phyloP scores from a whole-genome alignment of 805 yeast genomes.

The Cyberlindnera petersonii region DNA sequence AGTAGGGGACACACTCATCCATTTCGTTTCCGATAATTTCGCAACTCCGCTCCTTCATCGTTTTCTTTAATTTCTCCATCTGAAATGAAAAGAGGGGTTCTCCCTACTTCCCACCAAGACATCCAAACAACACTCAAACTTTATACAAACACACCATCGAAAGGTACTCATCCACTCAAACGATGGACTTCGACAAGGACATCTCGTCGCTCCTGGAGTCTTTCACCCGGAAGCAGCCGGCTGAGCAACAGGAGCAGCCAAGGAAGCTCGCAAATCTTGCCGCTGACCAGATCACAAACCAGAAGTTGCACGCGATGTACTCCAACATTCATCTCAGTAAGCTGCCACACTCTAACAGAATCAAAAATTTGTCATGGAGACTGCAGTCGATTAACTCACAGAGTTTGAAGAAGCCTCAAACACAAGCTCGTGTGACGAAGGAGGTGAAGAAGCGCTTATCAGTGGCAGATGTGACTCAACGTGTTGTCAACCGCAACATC shows the following conservation, averaged over 20 bases:
- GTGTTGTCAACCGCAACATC: conserved; percentile 1
- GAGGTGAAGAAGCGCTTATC: conserved; percentile 4
- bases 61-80: too few relatives aligned
- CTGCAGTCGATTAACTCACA: conserved; percentile 6
- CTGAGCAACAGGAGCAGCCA: not conserved
- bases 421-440: conserved; percentile 3
- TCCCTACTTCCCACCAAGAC: too few relatives aligned
- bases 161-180: too few relatives aligned
- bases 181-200: conserved; percentile 10
- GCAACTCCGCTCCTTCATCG: too few relatives aligned
- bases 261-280: conserved; percentile 10
- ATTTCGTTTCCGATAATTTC: too few relatives aligned
- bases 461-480: conserved; percentile 10
- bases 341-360: conserved; percentile 14
- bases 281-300: conserved; percentile 11
- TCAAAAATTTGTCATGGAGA: conserved; percentile 19
- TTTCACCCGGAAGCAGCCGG: conserved; percentile 5
- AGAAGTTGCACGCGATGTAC: conserved; percentile 16
- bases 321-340: conserved; percentile 8
- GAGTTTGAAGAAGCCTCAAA: not conserved
- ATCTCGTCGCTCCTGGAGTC: conserved; percentile 16
- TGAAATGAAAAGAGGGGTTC: not conserved
- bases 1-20: too few relatives aligned
- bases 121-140: too few relatives aligned
- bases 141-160: too few relatives aligned